These are phyloP conservation scores for Paramecium caudatum DNA, from an alignment of 73 alveolate species.

Conservation along the genomic window DNA sequence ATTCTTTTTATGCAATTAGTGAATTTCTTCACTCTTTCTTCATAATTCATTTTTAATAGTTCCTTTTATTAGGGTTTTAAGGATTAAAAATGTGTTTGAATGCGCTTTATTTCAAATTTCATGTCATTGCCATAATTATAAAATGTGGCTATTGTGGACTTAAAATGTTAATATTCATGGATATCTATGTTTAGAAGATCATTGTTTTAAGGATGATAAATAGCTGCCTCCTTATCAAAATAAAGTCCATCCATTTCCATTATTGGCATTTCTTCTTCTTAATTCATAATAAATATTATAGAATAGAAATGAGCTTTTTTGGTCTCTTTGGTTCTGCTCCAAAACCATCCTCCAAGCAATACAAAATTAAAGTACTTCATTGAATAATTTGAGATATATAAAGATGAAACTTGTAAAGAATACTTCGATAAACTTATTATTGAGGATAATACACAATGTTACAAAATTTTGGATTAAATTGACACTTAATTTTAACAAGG, in stretches of 20 bases:
- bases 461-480: conserved; percentile 21
- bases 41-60: conserved; percentile 31
- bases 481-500: conserved; percentile 1
- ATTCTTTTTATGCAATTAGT: conserved; percentile 48
- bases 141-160: conserved; percentile 5
- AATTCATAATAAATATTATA: conserved; percentile 26
- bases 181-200: background rate
- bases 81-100: background rate
- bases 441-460: conserved; percentile 12
- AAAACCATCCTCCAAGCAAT: background rate
- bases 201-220: conserved; percentile 50
- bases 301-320: conserved; percentile 29
- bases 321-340: background rate
- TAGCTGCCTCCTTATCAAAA: conserved; percentile 53
- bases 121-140: conserved; percentile 51
- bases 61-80: background rate
- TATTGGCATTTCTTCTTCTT: conserved; percentile 17
- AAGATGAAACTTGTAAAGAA: conserved; percentile 6
- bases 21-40: conserved; percentile 61
- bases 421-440: background rate
- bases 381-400: background rate
- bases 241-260: conserved; percentile 37
- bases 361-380: background rate
- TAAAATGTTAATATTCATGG: conserved; percentile 49
- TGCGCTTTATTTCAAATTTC: background rate